Evolutionary conservation across 2,329 filamentous ascomycete genomes (phyloP).

Genomic region (Penicillium digitatum): DNA sequence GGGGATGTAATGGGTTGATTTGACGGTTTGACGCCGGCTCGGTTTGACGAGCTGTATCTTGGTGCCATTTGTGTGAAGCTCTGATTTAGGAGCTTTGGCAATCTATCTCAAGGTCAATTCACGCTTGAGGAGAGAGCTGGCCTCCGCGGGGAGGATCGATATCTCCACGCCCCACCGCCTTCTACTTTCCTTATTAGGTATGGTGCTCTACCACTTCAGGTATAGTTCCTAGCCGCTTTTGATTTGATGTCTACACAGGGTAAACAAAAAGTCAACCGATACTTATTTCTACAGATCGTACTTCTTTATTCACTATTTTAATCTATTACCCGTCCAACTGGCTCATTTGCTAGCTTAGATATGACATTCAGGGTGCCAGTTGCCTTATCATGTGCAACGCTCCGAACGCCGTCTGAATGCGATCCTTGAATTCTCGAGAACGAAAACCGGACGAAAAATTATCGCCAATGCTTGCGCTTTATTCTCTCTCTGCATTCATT

Average conservation of each 20-base stretch:
- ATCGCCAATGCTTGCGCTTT: not conserved
- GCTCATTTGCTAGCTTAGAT: not conserved
- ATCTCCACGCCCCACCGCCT: slow-evolving; percentile 10
- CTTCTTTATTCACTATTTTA: not conserved
- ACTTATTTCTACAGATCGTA: not conserved
- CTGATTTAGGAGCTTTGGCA: not conserved
- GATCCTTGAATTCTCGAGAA: not conserved
- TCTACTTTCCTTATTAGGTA: not conserved
- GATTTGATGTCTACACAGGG: not conserved
- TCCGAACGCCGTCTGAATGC: not conserved
- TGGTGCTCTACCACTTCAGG: not conserved
- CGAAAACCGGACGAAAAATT: not conserved
- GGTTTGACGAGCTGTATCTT: slow-evolving; percentile 22
- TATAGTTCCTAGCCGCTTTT: not conserved
- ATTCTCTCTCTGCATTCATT: not conserved
- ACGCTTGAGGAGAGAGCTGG: not conserved
- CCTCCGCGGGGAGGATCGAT: slow-evolving; percentile 9
- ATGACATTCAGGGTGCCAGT: not conserved
- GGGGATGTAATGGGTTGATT: slow-evolving; percentile 45
- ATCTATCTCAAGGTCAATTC: not conserved
- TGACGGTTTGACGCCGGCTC: slow-evolving; percentile 22
- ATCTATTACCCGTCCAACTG: not conserved
- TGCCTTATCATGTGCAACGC: not conserved
- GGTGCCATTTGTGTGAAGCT: slow-evolving; percentile 12
- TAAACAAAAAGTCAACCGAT: not conserved